These are phyloP conservation scores for Leccinum subrobustum DNA, from an alignment of 1,284 basidiomycete genomes.

Conservation along the genomic window DNA sequence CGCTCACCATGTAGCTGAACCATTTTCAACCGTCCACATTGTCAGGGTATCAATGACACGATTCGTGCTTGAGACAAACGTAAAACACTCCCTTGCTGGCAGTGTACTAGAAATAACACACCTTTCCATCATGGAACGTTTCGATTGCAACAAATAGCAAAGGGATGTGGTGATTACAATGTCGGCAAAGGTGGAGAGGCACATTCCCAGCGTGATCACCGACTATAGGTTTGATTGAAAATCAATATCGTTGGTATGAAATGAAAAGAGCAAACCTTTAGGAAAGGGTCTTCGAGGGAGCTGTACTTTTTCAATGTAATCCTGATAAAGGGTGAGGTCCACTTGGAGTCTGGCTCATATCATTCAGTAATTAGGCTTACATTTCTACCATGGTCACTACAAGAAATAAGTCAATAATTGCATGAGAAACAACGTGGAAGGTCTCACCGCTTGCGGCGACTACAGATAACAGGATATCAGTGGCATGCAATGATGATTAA, in stretches of 20 bases:
- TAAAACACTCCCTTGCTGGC: neutral
- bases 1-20: conserved; percentile 44
- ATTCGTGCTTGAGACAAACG: conserved; percentile 36
- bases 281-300: conserved; percentile 12
- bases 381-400: conserved; percentile 25
- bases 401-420: neutral
- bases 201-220: conserved; percentile 51
- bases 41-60: conserved; percentile 46
- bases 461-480: conserved; percentile 1
- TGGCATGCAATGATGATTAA: neutral
- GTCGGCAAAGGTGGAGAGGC: conserved; percentile 46
- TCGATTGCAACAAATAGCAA: conserved; percentile 36
- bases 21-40: conserved; percentile 51
- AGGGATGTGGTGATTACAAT: conserved; percentile 46
- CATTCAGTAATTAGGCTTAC: conserved; percentile 4
- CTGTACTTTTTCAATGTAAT: conserved; percentile 15
- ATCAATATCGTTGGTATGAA: neutral
- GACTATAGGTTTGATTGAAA: conserved; percentile 35
- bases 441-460: conserved; percentile 23
- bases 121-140: conserved; percentile 38
- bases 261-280: conserved; percentile 9
- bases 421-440: neutral
- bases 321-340: conserved; percentile 7
- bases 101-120: conserved; percentile 10
- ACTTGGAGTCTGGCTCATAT: neutral